phyloP scores from a whole-genome alignment of 495 filamentous ascomycete species.

The Aspergillus saccharolyticus region DNA sequence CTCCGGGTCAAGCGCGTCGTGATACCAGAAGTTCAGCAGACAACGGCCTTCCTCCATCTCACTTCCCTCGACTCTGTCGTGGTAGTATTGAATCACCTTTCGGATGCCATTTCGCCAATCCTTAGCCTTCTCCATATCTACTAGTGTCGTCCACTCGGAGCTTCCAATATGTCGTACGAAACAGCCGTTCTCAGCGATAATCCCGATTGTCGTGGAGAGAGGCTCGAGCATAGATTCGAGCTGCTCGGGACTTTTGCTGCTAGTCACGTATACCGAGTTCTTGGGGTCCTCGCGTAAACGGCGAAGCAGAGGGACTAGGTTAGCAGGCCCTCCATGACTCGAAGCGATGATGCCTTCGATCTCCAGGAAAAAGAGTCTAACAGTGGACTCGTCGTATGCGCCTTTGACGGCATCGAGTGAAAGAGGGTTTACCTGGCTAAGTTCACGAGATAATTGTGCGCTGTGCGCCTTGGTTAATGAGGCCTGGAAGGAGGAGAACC shows the following conservation, averaged over 20 bases:
- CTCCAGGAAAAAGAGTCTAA: constrained; percentile 83
- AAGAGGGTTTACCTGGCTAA: constrained; percentile 76
- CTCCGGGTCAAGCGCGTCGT: constrained; percentile 67
- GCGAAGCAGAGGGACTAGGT: constrained; percentile 56
- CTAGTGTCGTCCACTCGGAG: constrained; percentile 66
- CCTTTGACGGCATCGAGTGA: constrained; percentile 59
- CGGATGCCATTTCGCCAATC: constrained; percentile 74
- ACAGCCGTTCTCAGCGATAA: constrained; percentile 93
- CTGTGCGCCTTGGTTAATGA: constrained; percentile 67
- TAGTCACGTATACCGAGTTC: constrained; percentile 91
- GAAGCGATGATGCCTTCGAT: constrained; percentile 88
- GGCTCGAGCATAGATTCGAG: constrained; percentile 76
- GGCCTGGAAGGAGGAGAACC: constrained; percentile 60
- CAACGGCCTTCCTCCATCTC: constrained; percentile 82
- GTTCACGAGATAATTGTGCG: constrained; percentile 75
- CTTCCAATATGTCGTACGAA: constrained; percentile 67
- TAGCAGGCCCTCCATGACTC: constrained; percentile 74
- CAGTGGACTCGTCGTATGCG: constrained; percentile 56
- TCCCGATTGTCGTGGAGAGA: constrained; percentile 65
- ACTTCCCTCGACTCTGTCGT: constrained; percentile 79
- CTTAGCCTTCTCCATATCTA: constrained; percentile 58
- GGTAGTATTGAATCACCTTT: constrained; percentile 78
- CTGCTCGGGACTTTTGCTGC: constrained; percentile 75
- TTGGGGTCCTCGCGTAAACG: constrained; percentile 69
- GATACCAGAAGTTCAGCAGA: constrained; percentile 82